Conservation (phyloP, 2,329 filamentous ascomycete species). For the Parasarocladium wereldwijsianum region DNA sequence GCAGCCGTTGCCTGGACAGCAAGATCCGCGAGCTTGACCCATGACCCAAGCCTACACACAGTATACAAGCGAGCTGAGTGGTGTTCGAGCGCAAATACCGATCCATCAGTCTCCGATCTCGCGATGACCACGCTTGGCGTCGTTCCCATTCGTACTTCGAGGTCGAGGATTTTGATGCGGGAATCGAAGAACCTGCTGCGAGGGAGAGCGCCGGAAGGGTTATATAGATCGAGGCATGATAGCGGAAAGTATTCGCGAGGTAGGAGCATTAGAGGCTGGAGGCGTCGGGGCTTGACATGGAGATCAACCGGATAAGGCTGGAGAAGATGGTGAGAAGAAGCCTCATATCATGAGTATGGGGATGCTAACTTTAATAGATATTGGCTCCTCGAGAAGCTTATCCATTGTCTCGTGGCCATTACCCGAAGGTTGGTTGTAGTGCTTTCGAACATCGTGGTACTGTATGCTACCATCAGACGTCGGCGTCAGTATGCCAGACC, state of each 20-base stretch:
- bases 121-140: constrained; percentile 45
- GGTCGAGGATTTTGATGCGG: constrained; percentile 46
- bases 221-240: constrained; percentile 43
- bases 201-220: constrained; percentile 33
- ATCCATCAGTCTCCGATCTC: constrained; percentile 37
- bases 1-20: constrained; percentile 28
- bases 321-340: background rate
- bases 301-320: constrained; percentile 42
- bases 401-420: constrained; percentile 28
- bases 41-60: constrained; percentile 51
- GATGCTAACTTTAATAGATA: constrained; percentile 33
- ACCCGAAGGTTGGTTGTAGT: too few species aligned
- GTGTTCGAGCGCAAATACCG: constrained; percentile 50
- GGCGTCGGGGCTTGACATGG: constrained; percentile 34
- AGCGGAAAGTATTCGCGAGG: constrained; percentile 44
- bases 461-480: constrained; percentile 23
- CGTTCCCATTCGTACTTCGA: constrained; percentile 43
- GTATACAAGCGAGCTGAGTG: constrained; percentile 47
- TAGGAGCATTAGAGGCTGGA: constrained; percentile 48
- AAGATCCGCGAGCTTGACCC: constrained; percentile 47
- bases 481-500: constrained; percentile 25
- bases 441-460: constrained; percentile 19
- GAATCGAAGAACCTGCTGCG: constrained; percentile 44
- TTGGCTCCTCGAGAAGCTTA: constrained; percentile 34
- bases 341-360: constrained; percentile 8